Evolutionary conservation across 2,329 filamentous ascomycete genomes (phyloP), one percentile per base, ranked within the genome.

Genomic region (Colletotrichum sp.): DNA sequence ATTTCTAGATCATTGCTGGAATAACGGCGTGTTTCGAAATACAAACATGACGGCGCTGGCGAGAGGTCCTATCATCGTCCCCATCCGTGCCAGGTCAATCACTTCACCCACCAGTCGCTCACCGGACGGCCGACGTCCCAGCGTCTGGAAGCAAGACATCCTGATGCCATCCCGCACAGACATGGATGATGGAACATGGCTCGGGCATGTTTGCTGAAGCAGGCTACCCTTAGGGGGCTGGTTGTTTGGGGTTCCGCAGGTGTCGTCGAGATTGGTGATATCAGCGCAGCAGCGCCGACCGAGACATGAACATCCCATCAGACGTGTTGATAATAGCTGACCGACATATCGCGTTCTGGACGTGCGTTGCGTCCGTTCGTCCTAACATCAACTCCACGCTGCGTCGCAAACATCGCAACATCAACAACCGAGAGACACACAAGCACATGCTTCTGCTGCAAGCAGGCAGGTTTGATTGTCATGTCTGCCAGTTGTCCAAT

Each of bases 401-500:
- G 39, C 57, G 39, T 70, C n/a, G 57, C 62, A 64, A 68, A 57
- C 55, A 32, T 59, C 24, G 28, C n/a, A 39, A 52, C 44, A 57
- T 69, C 44, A 44, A 74, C 60, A 59, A 28, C 55, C 70, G 55
- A 76, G 62, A 73, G 64, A 59, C 55, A 76, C 69, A 63, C 72
- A 67, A 62, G 62, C 69, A 63, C 72, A 68, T 72, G 69, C 72
- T 75, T 63, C 39, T 64, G 67, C 67, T 59, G 72, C 55, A 63
- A 75, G 69, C 55, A 63, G 63, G 26, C 69, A 62, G 59, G 39
- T 73, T 76, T 73, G 73, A 76, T 72, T 76, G 39, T 62, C 64
- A 57, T 76, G 73, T 76, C 73, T 76, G 73, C 73, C 73, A 76
- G 63, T 59, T 76, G 69, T 72, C 36, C 73, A 76, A 76, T 72